Base-by-base conservation (phyloP, 805 yeast genomes). In the Wickerhamiella alocasiicola region DNA sequence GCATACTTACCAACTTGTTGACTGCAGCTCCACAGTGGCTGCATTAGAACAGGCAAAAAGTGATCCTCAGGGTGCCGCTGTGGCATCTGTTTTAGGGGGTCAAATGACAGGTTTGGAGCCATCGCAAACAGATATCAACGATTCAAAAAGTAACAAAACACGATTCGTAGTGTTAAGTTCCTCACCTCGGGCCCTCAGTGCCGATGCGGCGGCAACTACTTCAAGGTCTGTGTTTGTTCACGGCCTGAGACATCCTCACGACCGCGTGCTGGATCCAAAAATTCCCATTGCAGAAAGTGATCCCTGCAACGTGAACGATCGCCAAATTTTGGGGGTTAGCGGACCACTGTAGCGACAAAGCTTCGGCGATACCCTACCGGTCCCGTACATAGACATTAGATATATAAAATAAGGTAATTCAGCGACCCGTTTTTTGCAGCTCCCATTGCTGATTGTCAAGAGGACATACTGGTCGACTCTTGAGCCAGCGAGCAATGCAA, bases 401-500 rank as follows among this genome's bases (percentile, higher is more conserved):
- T 23, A 23, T 23, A 23, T 23, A 23, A 11, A 23, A 23, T 23
- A 11, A n/a, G n/a, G n/a, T n/a, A 7, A 23, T 23, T 17, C 26
- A 31, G 7, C 39, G 18, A 15, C 36, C 33, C 3, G 33, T 24
- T 16, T 57, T 80, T 49, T 72, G 76, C 47, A 66, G 66, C 43
- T 68, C 71, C 97, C 98, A 88, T 42, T 82, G 94, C 53, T 81
- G 77, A 62, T 81, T 87, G 64, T 88, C 97, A 57, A 91, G 68
- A 1, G 99, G 99, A 68, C 99, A 91, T 17, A 85, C 94, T 46
- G 87, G 83, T 64, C 98, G 78, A 12, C 94, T 82, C 60, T 80
- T 80, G 50, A 88, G 73, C 98, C 98, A 91, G 52, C 94, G 74
- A 37, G 84, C 76, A 50, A 91, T 91, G 62, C 99, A 91, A 64